These are phyloP conservation scores for Ampelomyces quisqualis DNA, from an alignment of 2,329 filamentous ascomycete species.

Conservation along the genomic window DNA sequence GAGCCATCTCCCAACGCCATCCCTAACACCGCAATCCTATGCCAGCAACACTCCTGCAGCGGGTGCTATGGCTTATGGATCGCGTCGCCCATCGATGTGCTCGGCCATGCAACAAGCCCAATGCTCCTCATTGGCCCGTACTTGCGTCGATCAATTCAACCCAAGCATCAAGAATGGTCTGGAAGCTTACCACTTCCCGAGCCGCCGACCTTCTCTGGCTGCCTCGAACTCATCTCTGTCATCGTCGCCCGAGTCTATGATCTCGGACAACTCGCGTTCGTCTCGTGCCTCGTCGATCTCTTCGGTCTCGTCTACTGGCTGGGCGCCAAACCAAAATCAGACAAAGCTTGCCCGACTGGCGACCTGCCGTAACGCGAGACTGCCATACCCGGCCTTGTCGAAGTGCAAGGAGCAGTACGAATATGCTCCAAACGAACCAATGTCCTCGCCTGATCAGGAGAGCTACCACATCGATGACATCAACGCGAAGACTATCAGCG, in stretches of 20 bases:
- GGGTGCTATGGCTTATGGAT: constrained; percentile 54
- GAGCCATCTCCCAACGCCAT: constrained; percentile 61
- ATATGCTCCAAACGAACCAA: constrained; percentile 37
- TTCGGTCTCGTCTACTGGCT: constrained; percentile 51
- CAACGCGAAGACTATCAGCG: constrained; percentile 32
- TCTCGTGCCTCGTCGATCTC: constrained; percentile 58
- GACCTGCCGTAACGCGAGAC: constrained; percentile 53
- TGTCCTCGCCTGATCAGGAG: constrained; percentile 44
- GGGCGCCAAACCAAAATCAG: constrained; percentile 56
- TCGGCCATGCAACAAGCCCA: constrained; percentile 60
- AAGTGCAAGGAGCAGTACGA: constrained; percentile 43
- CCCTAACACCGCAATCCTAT: constrained; percentile 59
- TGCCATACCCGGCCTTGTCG: constrained; percentile 43
- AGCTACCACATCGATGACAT: constrained; percentile 55
- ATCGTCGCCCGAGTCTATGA: constrained; percentile 64
- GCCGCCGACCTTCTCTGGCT: constrained; percentile 51
- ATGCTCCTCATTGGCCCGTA: constrained; percentile 56
- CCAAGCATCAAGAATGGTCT: constrained; percentile 44
- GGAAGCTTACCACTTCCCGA: constrained; percentile 51
- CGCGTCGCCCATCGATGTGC: constrained; percentile 59
- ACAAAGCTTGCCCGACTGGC: constrained; percentile 53
- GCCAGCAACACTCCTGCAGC: constrained; percentile 61
- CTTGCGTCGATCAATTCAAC: constrained; percentile 54
- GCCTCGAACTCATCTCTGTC: constrained; percentile 54
- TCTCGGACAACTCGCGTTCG: constrained; percentile 60